Evolutionary conservation across 495 filamentous ascomycete genomes (phyloP).

Genomic region (Penicillium antarcticum): DNA sequence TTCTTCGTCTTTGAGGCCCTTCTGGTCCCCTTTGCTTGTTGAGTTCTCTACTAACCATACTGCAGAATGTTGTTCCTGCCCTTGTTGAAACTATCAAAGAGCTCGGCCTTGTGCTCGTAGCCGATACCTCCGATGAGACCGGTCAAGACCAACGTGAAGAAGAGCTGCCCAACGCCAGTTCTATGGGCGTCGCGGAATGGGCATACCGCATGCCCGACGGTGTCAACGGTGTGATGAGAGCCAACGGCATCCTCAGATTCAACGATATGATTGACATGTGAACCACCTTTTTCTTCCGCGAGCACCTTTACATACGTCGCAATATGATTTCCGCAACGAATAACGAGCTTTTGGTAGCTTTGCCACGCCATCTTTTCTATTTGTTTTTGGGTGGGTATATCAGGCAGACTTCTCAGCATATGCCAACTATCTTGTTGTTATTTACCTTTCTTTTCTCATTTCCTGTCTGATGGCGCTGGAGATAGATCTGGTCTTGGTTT

Average conservation of each 20-base stretch:
- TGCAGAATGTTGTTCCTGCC: slow-evolving; percentile 85
- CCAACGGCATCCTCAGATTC: slow-evolving; percentile 84
- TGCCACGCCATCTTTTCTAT: neutral
- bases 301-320: slow-evolving; percentile 8
- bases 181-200: slow-evolving; percentile 38
- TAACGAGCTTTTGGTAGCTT: slow-evolving; percentile 11
- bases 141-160: slow-evolving; percentile 42
- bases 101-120: slow-evolving; percentile 85
- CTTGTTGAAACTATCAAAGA: slow-evolving; percentile 91
- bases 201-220: slow-evolving; percentile 56
- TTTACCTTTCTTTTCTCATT: neutral
- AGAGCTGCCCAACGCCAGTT: slow-evolving; percentile 42
- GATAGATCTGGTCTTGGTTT: slow-evolving; percentile 8
- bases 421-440: neutral
- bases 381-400: slow-evolving; percentile 4
- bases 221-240: slow-evolving; percentile 82
- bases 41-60: slow-evolving; percentile 18
- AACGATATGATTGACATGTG: slow-evolving; percentile 94
- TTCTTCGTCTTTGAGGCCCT: neutral
- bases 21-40: neutral
- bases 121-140: slow-evolving; percentile 67
- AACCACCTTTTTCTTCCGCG: slow-evolving; percentile 9
- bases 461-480: slow-evolving; percentile 12
- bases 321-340: slow-evolving; percentile 16
- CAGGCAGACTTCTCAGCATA: neutral